Base-by-base conservation (phyloP, 2,329 filamentous ascomycete genomes). In the Aspergillus tanneri region DNA sequence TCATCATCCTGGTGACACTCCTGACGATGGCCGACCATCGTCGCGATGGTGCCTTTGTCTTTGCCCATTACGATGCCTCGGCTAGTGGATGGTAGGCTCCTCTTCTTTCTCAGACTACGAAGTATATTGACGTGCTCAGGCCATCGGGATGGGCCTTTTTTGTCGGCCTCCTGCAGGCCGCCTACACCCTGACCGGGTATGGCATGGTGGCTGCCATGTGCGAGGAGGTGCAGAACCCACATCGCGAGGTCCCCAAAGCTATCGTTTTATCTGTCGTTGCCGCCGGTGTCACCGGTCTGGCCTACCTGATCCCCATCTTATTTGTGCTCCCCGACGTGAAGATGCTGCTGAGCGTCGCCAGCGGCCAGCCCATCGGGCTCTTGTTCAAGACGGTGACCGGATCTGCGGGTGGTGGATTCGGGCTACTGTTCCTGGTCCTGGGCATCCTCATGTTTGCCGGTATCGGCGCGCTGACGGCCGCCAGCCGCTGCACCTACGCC, bases 371-470 rank as follows among this genome's bases (percentile, higher is more conserved):
- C 1, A 87, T 92, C 53, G 86, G 85, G 7, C 74, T 85, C 3
- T 72, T 91, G 24, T 91, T 91, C 77, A 88, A 88, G 70, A 83
- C 75, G 0, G 87, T 84, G 8, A 90, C 87, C 0, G 87, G 87
- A 1, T 87, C 85, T 16, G 77, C 84, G 1, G 82, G 75, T 4
- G 88, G 86, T 19, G 88, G 87, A 0, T 90, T 92, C 55, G 86
- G 84, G 0, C 75, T 91, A 5, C 76, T 90, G 11, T 87, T 91
- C 67, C 72, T 91, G 2, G 83, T 92, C 56, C 77, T 91, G 19
- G 86, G 87, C 1, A 89, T 92, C 59, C 76, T 87, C 50, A 77
- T 91, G 64, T 90, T 91, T 61, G 86, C 87, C 1, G 87, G 87
- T 16, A 83, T 86, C 25, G 87, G 86, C 5, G 84, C 87, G 1